Percentiles rank a stretch among this genome's conserved stretches.
Conservation (phyloP, 2,329 filamentous ascomycete species). For the Aspergillus pseudotamarii region DNA sequence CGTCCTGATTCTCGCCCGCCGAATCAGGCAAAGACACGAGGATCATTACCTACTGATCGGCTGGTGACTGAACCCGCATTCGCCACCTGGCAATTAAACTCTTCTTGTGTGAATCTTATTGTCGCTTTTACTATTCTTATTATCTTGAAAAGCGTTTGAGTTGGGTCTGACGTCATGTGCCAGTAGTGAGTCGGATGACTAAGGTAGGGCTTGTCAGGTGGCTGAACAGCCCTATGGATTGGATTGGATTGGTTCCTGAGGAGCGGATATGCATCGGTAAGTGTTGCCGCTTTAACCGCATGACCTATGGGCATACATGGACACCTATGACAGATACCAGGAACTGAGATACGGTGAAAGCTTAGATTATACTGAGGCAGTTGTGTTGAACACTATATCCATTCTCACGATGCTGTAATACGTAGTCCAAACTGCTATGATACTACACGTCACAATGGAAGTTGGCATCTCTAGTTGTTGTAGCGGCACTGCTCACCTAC, state of each 20-base stretch:
- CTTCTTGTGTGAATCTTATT: neutral
- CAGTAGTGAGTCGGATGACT: neutral
- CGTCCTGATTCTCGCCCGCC: neutral
- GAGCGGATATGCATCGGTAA: neutral
- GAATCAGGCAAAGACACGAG: neutral
- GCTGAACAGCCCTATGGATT: slow-evolving; percentile 1
- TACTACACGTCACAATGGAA: too few species aligned
- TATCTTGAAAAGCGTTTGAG: neutral
- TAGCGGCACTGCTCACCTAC: too few species aligned
- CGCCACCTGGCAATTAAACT: slow-evolving; percentile 1
- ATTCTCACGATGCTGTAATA: too few species aligned
- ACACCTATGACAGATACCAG: neutral
- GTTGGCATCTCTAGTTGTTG: too few species aligned
- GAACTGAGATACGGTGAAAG: too few species aligned
- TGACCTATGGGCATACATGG: too few species aligned
- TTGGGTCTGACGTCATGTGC: slow-evolving; percentile 10
- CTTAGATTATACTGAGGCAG: too few species aligned
- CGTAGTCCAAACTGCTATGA: too few species aligned
- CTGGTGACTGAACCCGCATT: neutral
- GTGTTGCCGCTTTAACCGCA: neutral
- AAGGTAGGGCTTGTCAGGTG: slow-evolving; percentile 10
- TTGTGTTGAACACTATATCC: too few species aligned
- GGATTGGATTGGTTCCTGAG: neutral
- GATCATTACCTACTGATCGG: neutral
- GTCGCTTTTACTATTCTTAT: neutral